phyloP scores from a whole-genome alignment of 306 rosid species.

The Hippophae gyantsensis region DNA sequence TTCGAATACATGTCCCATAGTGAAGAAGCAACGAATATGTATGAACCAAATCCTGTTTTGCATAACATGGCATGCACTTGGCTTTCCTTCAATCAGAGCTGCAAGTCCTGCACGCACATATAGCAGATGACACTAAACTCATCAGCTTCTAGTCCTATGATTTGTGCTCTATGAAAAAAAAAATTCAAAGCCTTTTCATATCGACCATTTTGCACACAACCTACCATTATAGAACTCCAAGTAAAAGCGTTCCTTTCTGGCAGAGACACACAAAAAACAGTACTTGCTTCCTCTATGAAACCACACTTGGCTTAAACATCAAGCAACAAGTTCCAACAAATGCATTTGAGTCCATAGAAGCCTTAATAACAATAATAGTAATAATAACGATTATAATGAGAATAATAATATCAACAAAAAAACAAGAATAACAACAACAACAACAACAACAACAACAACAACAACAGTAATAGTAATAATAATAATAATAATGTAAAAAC shows the following conservation, averaged over 20 bases:
- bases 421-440: too few species aligned
- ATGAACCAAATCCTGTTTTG: conserved; percentile 36
- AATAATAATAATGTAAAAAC: too few species aligned
- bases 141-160: conserved; percentile 55
- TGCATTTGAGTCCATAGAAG: too few species aligned
- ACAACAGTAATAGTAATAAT: too few species aligned
- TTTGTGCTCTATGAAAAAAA: conserved; percentile 34
- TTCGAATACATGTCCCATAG: conserved; percentile 58
- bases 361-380: too few species aligned
- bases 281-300: too few species aligned
- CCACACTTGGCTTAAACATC: too few species aligned
- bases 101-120: conserved; percentile 60
- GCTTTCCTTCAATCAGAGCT: conserved; percentile 55
- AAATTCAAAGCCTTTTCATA: conserved; percentile 36
- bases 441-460: too few species aligned
- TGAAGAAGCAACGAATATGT: conserved; percentile 54
- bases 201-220: conserved; percentile 50
- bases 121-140: conserved; percentile 45
- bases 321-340: too few species aligned
- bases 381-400: too few species aligned
- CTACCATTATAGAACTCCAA: conserved; percentile 76
- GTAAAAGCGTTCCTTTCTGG: conserved; percentile 43
- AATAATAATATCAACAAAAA: too few species aligned
- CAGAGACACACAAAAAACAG: conserved; percentile 31
- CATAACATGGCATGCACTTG: conserved; percentile 47